These are phyloP conservation scores for Oenanthe sinensis DNA, from an alignment of 129 eudicot genomes.

Conservation along the genomic window DNA sequence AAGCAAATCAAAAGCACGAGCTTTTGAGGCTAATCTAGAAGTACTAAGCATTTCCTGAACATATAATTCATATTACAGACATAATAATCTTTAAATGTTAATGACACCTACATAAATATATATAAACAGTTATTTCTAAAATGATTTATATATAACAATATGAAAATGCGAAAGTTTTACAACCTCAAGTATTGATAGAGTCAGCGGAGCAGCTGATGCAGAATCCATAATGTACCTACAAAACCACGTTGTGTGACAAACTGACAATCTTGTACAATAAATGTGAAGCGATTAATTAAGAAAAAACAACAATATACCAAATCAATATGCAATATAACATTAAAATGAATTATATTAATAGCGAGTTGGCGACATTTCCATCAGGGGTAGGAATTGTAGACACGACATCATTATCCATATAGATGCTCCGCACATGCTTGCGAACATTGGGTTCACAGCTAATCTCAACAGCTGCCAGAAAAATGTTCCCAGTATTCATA, in stretches of 20 bases:
- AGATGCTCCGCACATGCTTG: slow-evolving; percentile 81
- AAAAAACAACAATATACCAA: background rate
- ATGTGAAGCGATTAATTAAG: background rate
- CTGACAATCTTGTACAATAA: slow-evolving; percentile 5
- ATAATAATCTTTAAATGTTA: slow-evolving; percentile 11
- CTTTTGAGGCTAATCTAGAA: slow-evolving; percentile 61
- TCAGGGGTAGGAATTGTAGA: slow-evolving; percentile 80
- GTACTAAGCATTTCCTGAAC: slow-evolving; percentile 82
- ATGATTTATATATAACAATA: background rate
- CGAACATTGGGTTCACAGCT: slow-evolving; percentile 85
- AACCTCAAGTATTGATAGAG: slow-evolving; percentile 93
- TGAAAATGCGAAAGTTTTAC: slow-evolving; percentile 4
- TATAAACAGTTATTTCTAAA: background rate
- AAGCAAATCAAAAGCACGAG: slow-evolving; percentile 86
- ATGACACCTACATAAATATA: background rate
- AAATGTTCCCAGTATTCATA: background rate
- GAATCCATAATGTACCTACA: slow-evolving; percentile 91
- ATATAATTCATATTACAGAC: background rate
- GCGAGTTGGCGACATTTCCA: slow-evolving; percentile 61
- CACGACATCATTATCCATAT: slow-evolving; percentile 78
- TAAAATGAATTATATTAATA: slow-evolving; percentile 54
- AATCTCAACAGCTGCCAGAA: slow-evolving; percentile 91
- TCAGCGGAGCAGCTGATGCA: slow-evolving; percentile 78
- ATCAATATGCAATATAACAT: slow-evolving; percentile 21
- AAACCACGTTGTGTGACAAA: slow-evolving; percentile 11